phyloP scores from a whole-genome alignment of 768 basidiomycete species.

The Lactarius hengduanensis region DNA sequence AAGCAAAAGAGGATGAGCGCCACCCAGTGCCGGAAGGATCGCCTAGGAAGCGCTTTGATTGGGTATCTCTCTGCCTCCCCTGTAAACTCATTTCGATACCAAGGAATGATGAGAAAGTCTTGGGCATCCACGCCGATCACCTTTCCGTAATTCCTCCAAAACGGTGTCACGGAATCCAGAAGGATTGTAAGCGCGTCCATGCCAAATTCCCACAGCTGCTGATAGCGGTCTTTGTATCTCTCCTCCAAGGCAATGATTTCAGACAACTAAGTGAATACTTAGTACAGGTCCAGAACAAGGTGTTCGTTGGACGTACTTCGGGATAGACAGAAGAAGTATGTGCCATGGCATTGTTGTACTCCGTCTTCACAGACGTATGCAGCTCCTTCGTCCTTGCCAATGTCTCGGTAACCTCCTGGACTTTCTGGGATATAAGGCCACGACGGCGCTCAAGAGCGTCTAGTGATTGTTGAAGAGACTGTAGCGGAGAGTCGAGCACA shows the following conservation, averaged over 20 bases:
- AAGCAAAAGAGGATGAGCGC: constrained; percentile 54
- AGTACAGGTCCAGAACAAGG: constrained; percentile 9
- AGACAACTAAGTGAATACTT: constrained; percentile 50
- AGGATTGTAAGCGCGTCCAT: constrained; percentile 75
- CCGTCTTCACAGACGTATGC: constrained; percentile 57
- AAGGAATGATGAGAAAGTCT: constrained; percentile 78
- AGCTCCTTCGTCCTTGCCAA: constrained; percentile 53
- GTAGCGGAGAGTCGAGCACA: constrained; percentile 52
- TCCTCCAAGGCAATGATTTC: constrained; percentile 70
- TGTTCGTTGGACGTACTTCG: constrained; percentile 47
- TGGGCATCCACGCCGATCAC: constrained; percentile 78
- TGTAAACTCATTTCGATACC: constrained; percentile 82
- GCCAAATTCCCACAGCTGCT: constrained; percentile 78
- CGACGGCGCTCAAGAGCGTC: constrained; percentile 50
- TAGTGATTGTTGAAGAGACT: constrained; percentile 48
- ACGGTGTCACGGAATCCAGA: constrained; percentile 72
- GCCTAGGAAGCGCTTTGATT: constrained; percentile 54
- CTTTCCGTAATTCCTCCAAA: constrained; percentile 81
- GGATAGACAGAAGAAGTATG: constrained; percentile 77
- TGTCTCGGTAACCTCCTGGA: constrained; percentile 48
- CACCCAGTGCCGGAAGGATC: constrained; percentile 69
- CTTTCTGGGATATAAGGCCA: constrained; percentile 44
- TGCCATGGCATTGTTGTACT: constrained; percentile 62
- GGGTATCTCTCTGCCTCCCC: constrained; percentile 69
- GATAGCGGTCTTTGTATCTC: constrained; percentile 76